phyloP scores from a whole-genome alignment of 345 rosid species.

The Aquilaria malaccensis region DNA sequence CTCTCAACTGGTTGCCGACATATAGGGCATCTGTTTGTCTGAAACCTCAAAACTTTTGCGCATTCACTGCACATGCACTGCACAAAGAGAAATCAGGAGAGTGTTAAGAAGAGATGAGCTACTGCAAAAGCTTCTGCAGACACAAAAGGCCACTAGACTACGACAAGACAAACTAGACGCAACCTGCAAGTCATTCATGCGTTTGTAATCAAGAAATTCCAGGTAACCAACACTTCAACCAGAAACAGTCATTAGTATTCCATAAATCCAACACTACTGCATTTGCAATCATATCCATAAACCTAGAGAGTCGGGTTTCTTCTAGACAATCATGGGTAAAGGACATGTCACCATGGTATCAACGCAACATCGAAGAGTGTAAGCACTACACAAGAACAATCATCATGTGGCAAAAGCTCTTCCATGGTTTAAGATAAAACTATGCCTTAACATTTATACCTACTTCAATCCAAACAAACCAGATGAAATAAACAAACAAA shows the following conservation, averaged over 20 bases:
- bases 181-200: background rate
- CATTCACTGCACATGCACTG: conserved; percentile 99
- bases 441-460: no score
- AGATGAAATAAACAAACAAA: background rate
- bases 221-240: conserved; percentile 3
- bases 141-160: background rate
- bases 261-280: no score
- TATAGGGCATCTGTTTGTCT: conserved; percentile 83
- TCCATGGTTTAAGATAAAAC: no score
- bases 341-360: no score
- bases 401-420: no score
- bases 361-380: no score
- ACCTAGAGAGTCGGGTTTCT: no score
- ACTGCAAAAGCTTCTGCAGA: background rate
- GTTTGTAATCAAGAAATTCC: background rate
- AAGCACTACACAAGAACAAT: no score
- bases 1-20: conserved; percentile 96
- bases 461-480: no score
- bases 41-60: conserved; percentile 87
- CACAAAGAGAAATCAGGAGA: conserved; percentile 12
- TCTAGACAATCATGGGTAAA: no score
- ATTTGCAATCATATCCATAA: no score
- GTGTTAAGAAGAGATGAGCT: background rate
- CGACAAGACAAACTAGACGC: no score
- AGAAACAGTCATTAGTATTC: background rate